Evolutionary conservation across 768 basidiomycete species (phyloP), one percentile per base, ranked within the genome.

Genomic region (Trametes coccinea): DNA sequence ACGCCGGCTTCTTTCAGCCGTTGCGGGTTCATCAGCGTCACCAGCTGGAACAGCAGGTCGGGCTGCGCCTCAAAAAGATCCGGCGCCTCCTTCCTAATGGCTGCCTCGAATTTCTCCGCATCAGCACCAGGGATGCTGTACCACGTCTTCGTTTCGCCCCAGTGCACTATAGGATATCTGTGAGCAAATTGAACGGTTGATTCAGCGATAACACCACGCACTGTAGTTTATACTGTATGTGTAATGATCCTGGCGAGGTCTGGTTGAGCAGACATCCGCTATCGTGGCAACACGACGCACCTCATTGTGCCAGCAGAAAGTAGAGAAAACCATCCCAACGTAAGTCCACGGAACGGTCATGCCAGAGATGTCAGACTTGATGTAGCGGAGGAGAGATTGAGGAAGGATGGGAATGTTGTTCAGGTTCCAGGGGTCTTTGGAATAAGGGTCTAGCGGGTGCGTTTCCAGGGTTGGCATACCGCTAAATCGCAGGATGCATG

Each of bases 311-410:
- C 97, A 99, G 73, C 96, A 98, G 75, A 99, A 99, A 2, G 97
- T 96, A 13, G 95, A 96, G 73, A 99, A 99, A 16, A 94, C 82
- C 96, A 98, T 98, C 49, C 97, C 97, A 63, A 98, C 93, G 73
- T 99, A 99, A 40, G 93, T 97, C 95, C 95, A 98, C 10, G 95
- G 95, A 9, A 98, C 93, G 2, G 96, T 98, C 96, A 99, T 99
- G 13, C 97, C 97, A 55, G 95, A 98, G 57, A 99, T 97, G 73
- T 98, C 95, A 4, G 94, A 95, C 76, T 98, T 97, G 78, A 99
- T 97, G 74, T 89, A 99, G 11, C 97, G 91, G 37, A 99, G 82
- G 10, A 99, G 84, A 31, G 96, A 98, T 61, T 96, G 93, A 1
- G 89, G 82, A 10, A 96, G 77, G 64, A 98, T 97, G 4, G 97